phyloP scores from a whole-genome alignment of 2,329 filamentous ascomycete species.

The Alternaria infectoria region DNA sequence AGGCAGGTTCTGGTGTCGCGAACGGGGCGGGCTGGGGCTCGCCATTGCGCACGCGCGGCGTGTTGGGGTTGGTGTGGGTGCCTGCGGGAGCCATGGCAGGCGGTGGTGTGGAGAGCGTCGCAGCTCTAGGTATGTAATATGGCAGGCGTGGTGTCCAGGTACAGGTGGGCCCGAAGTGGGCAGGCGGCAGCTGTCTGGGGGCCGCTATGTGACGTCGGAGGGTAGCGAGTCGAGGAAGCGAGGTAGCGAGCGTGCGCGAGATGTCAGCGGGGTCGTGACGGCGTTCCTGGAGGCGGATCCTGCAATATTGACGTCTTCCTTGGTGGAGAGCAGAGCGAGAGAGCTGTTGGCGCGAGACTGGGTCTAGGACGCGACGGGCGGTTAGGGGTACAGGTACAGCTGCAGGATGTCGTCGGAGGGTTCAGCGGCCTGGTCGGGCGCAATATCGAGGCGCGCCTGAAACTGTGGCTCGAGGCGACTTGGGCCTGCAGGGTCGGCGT shows the following conservation, averaged over 20 bases:
- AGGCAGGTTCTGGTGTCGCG: constrained; percentile 69
- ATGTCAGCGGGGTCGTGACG: constrained; percentile 1
- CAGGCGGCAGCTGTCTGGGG: constrained; percentile 35
- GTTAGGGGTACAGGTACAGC: constrained; percentile 19
- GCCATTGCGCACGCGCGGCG: constrained; percentile 52
- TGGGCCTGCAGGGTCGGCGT: constrained; percentile 34
- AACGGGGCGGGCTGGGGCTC: constrained; percentile 52
- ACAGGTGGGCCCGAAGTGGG: constrained; percentile 29
- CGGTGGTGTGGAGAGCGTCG: constrained; percentile 28
- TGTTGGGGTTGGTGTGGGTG: constrained; percentile 45
- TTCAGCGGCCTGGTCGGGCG: constrained; percentile 8
- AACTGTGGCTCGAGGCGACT: constrained; percentile 29
- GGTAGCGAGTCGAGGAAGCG: neutral
- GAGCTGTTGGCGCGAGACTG: neutral
- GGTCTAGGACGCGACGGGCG: constrained; percentile 9
- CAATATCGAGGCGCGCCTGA: constrained; percentile 19
- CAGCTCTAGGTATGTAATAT: constrained; percentile 29
- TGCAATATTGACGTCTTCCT: neutral
- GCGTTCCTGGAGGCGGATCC: neutral
- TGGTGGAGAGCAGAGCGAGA: neutral
- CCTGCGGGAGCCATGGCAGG: constrained; percentile 48
- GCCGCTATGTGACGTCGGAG: constrained; percentile 24
- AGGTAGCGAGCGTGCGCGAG: constrained; percentile 7
- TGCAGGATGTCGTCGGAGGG: constrained; percentile 4
- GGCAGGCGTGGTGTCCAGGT: constrained; percentile 22